A percentile compares a stretch with the other conserved stretches of the same genome.
Conservation (phyloP, 2,329 filamentous ascomycete species). For the Penicillium hordei region DNA sequence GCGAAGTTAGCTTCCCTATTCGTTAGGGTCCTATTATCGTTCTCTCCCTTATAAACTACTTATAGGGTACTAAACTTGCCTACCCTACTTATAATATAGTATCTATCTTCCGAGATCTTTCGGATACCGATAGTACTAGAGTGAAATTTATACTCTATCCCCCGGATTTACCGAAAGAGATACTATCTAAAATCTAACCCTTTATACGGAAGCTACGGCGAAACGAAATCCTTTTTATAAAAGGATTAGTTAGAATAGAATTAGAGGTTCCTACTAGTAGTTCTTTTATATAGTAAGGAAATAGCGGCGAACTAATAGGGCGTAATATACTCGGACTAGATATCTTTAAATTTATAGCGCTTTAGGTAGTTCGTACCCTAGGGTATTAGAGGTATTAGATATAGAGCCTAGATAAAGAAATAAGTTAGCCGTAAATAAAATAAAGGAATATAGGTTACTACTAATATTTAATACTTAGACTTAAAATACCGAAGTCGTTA, state of each 20-base stretch:
- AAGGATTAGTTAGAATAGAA: conserved; percentile 10
- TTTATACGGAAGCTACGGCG: conserved; percentile 1
- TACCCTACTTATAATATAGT: conserved; percentile 4
- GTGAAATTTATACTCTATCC: conserved; percentile 11
- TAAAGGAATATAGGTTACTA: too few relatives aligned
- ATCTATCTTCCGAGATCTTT: conserved; percentile 12
- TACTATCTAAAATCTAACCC: neutral
- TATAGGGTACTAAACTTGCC: conserved; percentile 3
- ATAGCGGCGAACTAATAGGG: conserved; percentile 1
- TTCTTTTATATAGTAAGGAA: conserved; percentile 13
- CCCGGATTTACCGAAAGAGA: conserved; percentile 3
- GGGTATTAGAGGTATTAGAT: neutral
- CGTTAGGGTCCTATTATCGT: neutral
- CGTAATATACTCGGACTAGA: neutral
- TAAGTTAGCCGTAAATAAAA: too few relatives aligned
- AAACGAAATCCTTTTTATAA: conserved; percentile 12
- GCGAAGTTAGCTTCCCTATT: neutral
- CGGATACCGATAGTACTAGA: neutral
- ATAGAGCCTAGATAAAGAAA: neutral
- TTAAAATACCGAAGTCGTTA: too few relatives aligned
- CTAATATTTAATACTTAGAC: too few relatives aligned
- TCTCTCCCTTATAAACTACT: neutral
- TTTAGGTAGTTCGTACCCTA: conserved; percentile 1
- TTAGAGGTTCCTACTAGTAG: conserved; percentile 2
- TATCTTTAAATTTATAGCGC: conserved; percentile 8